Evolutionary conservation across 192 early-diverging fungal species (phyloP).

Genomic region (Podila epigama): DNA sequence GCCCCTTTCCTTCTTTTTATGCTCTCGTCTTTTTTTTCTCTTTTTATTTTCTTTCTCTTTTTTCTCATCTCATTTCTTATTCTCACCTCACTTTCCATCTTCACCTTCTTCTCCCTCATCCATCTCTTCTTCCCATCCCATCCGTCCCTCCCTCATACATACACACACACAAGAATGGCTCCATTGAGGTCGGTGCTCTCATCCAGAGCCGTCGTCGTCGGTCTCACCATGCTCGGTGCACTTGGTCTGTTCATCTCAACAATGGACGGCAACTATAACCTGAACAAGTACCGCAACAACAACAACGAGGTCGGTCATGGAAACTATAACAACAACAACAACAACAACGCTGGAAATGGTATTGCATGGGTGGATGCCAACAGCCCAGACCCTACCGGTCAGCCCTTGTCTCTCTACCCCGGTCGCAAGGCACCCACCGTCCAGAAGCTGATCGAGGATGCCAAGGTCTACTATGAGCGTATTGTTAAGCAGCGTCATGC

Average conservation of each 20-base stretch:
- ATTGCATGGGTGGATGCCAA: constrained; percentile 16
- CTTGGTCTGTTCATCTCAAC: constrained; percentile 26
- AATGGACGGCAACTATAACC: constrained; percentile 8
- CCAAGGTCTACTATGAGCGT: constrained; percentile 17
- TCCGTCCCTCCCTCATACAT: background rate
- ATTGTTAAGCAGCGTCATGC: constrained; percentile 20
- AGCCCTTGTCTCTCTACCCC: constrained; percentile 14
- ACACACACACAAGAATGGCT: constrained; percentile 6
- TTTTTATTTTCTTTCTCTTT: background rate
- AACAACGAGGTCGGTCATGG: background rate
- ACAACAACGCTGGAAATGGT: background rate
- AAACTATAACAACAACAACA: background rate
- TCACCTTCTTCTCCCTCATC: background rate
- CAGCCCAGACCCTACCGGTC: background rate
- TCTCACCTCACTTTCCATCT: constrained; percentile 5
- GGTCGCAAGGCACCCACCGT: constrained; percentile 19
- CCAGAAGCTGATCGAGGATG: constrained; percentile 26
- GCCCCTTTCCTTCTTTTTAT: background rate
- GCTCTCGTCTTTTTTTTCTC: background rate
- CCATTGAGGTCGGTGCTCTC: constrained; percentile 14
- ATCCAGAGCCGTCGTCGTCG: constrained; percentile 27
- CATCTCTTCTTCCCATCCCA: no score
- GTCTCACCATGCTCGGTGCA: constrained; percentile 9
- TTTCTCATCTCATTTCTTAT: background rate
- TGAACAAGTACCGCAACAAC: constrained; percentile 2